Evolutionary conservation across 768 basidiomycete species (phyloP).

Genomic region (Mycena capillaripes): DNA sequence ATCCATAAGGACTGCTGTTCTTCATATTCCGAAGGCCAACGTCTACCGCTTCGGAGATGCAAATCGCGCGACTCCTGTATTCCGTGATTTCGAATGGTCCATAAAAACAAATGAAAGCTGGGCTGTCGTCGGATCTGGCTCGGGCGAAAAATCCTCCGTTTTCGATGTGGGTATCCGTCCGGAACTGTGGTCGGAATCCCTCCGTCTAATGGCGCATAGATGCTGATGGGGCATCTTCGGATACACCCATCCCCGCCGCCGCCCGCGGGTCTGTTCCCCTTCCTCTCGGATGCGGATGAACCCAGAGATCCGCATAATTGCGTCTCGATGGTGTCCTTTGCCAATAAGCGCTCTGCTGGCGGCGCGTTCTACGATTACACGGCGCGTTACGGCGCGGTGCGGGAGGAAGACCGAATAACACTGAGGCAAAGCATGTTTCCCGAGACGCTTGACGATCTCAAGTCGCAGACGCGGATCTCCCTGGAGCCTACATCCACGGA

Average conservation of each 20-base stretch:
- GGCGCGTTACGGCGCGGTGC: constrained; percentile 90
- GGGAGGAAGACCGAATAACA: constrained; percentile 87
- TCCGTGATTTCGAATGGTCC: constrained; percentile 70
- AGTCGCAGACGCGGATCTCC: constrained; percentile 38
- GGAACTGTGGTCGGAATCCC: background rate
- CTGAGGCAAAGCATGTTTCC: constrained; percentile 79
- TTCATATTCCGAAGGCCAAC: constrained; percentile 57
- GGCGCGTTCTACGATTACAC: constrained; percentile 94
- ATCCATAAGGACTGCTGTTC: background rate
- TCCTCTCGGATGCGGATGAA: constrained; percentile 58
- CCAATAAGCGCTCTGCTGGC: constrained; percentile 68
- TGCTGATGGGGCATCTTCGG: constrained; percentile 78
- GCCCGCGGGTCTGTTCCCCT: constrained; percentile 84
- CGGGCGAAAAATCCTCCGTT: constrained; percentile 71
- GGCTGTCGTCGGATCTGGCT: constrained; percentile 80
- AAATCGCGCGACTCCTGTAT: constrained; percentile 60
- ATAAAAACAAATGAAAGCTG: constrained; percentile 75
- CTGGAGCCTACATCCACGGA: constrained; percentile 40
- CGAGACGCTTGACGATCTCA: constrained; percentile 53
- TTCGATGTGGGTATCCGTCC: constrained; percentile 69
- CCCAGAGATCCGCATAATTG: constrained; percentile 62
- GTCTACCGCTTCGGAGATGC: constrained; percentile 74
- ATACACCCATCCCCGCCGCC: constrained; percentile 73
- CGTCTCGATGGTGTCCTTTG: constrained; percentile 75
- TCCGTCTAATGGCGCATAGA: constrained; percentile 51